These are phyloP conservation scores for Oehlia diaphana DNA, from an alignment of 192 early-diverging fungal genomes.

Conservation along the genomic window DNA sequence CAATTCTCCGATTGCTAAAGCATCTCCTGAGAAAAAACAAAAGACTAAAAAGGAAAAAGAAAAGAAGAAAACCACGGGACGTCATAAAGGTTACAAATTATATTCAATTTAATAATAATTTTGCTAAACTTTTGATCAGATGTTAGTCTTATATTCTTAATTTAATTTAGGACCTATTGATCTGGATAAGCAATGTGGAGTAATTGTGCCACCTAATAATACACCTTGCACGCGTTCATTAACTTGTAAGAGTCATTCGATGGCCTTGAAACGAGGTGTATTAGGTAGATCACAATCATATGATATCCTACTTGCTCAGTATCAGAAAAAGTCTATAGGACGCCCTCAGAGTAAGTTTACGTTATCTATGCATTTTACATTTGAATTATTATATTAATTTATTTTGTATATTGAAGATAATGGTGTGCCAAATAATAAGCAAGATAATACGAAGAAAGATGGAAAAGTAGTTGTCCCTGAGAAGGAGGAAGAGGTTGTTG, in stretches of 20 bases:
- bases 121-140: neutral
- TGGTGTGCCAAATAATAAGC: slow-evolving; percentile 31
- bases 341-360: slow-evolving; percentile 56
- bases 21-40: slow-evolving; percentile 47
- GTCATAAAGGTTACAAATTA: slow-evolving; percentile 50
- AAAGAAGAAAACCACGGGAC: slow-evolving; percentile 51
- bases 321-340: slow-evolving; percentile 72
- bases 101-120: neutral
- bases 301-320: slow-evolving; percentile 73
- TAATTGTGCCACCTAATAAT: slow-evolving; percentile 57
- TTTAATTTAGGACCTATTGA: slow-evolving; percentile 66
- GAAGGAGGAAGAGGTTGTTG: slow-evolving; percentile 56
- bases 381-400: neutral
- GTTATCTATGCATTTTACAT: neutral
- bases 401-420: neutral
- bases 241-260: slow-evolving; percentile 94
- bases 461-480: slow-evolving; percentile 43
- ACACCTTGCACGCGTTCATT: slow-evolving; percentile 80
- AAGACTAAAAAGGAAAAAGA: slow-evolving; percentile 58
- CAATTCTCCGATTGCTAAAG: slow-evolving; percentile 12
- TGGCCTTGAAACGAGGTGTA: slow-evolving; percentile 84
- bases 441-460: slow-evolving; percentile 41
- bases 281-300: slow-evolving; percentile 81
- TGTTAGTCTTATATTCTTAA: slow-evolving; percentile 1
- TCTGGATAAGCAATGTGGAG: slow-evolving; percentile 91